Evolutionary conservation across 768 basidiomycete species (phyloP).

Genomic region (Mrakia gelida): DNA sequence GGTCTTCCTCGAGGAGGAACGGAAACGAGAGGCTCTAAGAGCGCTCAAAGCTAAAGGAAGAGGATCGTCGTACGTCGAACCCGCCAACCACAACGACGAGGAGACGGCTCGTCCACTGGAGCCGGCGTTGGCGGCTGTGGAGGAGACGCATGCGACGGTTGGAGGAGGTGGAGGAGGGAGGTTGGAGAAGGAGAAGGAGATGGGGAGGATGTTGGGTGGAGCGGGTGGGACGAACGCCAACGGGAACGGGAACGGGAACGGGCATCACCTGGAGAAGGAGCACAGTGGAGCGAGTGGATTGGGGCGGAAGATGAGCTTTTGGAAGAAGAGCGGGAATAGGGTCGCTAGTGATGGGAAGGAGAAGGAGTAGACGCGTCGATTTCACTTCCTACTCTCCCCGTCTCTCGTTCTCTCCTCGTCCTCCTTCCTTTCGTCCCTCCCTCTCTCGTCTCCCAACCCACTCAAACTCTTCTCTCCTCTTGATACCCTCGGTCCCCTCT

Average conservation of each 20-base stretch:
- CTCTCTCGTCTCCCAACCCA: no score
- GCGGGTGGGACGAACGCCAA: background rate
- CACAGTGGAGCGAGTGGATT: background rate
- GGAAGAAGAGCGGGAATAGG: conserved; percentile 16
- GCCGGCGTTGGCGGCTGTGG: no score
- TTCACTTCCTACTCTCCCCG: background rate
- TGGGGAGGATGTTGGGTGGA: conserved; percentile 10
- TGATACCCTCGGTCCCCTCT: background rate
- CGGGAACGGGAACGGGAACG: no score
- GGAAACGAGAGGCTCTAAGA: conserved; percentile 6
- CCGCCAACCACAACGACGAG: background rate
- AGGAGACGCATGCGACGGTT: no score
- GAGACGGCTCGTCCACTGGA: background rate
- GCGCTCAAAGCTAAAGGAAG: conserved; percentile 9
- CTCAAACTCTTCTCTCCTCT: no score
- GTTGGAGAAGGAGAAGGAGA: conserved; percentile 23
- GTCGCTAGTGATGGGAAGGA: background rate
- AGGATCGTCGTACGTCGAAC: conserved; percentile 18
- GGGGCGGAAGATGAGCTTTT: conserved; percentile 27
- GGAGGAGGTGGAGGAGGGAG: background rate
- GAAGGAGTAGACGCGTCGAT: background rate
- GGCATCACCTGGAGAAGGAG: background rate
- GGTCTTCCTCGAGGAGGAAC: conserved; percentile 23
- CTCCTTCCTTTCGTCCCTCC: background rate
- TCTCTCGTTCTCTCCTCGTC: background rate